Base-by-base conservation (phyloP, 1,284 basidiomycete species). In the Rhodotorula mucilaginosa region DNA sequence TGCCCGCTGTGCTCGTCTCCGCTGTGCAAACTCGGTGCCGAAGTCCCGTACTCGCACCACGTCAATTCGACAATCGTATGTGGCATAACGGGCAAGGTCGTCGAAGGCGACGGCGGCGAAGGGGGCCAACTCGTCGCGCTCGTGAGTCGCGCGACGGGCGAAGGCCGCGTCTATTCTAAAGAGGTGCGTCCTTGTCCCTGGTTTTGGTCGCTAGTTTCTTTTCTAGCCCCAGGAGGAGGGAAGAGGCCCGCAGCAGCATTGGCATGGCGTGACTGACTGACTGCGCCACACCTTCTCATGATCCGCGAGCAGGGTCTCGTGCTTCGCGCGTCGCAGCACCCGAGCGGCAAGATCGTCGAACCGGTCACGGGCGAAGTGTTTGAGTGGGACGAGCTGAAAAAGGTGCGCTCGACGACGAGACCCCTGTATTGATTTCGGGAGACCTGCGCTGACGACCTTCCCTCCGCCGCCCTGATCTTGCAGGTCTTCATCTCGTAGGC, bases 31-130 rank as follows among this genome's bases (percentile, higher is more conserved):
- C 86, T 99, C 10, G 93, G 90, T 7, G 84, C 86, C 68, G 91
- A 95, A 76, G 92, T 97, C 0, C 96, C 97, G 0, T 90, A 88
- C 81, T 92, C 90, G 74, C 95, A 98, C 82, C 94, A 97, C 80
- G 88, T 90, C 62, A 97, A 96, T 80, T 97, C 93, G 60, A 95
- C 92, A 0, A 91, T 99, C 68, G 94, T 99, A 18, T 99, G 97
- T 80, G 83, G 88, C 58, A 86, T 97, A 75, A 92, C 86, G 68
- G 95, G 96, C 34, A 89, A 89, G 80, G 92, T 98, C 71, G 97
- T 98, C 89, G 90, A 97, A 78, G 93, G 89, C 74, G 88, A 94
- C 26, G 73, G 70, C 7, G 75, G 73, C 31, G 75, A 76, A 51
- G 73, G 73, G 1, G 75, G 73, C 2, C 67, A 68, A 64, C 46